These are phyloP conservation scores for Mentha longifolia DNA, from an alignment of 257 asterid genomes.

Conservation along the genomic window DNA sequence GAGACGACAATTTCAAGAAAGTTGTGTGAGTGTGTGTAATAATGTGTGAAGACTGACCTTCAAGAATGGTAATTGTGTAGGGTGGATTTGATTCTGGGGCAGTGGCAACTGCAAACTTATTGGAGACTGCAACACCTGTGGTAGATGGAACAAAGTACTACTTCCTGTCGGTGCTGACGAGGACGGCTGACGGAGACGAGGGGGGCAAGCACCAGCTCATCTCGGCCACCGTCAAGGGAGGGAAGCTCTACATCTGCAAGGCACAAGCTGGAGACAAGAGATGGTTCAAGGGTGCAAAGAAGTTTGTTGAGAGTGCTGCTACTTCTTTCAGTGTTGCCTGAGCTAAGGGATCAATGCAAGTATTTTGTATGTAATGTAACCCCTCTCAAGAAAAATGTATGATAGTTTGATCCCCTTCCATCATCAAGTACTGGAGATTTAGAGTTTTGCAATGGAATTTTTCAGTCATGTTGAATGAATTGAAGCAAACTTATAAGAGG, in stretches of 20 bases:
- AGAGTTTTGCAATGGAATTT: conserved; percentile 25
- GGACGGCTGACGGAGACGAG: conserved; percentile 94
- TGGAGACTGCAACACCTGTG: conserved; percentile 66
- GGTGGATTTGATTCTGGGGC: conserved; percentile 89
- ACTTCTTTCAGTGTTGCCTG: conserved; percentile 84
- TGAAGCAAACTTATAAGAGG: background rate
- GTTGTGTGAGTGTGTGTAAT: background rate
- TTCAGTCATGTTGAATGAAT: background rate
- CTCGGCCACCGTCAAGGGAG: conserved; percentile 63
- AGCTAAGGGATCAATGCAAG: conserved; percentile 20
- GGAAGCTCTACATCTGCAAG: conserved; percentile 92
- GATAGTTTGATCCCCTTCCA: conserved; percentile 14
- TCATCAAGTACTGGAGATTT: conserved; percentile 15
- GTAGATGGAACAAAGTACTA: conserved; percentile 67
- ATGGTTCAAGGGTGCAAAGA: conserved; percentile 97
- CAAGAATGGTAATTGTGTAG: conserved; percentile 39
- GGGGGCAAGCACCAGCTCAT: conserved; percentile 92
- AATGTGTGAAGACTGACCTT: background rate
- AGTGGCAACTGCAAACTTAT: conserved; percentile 84
- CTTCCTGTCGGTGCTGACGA: conserved; percentile 66
- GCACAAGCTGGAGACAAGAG: conserved; percentile 99
- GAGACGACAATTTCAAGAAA: background rate
- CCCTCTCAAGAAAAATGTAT: conserved; percentile 9
- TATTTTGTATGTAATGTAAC: conserved; percentile 33
- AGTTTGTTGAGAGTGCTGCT: conserved; percentile 76